Evolutionary conservation across 2,329 filamentous ascomycete genomes (phyloP), one percentile per base, ranked within the genome.

Genomic region (Aspergillus flavus): DNA sequence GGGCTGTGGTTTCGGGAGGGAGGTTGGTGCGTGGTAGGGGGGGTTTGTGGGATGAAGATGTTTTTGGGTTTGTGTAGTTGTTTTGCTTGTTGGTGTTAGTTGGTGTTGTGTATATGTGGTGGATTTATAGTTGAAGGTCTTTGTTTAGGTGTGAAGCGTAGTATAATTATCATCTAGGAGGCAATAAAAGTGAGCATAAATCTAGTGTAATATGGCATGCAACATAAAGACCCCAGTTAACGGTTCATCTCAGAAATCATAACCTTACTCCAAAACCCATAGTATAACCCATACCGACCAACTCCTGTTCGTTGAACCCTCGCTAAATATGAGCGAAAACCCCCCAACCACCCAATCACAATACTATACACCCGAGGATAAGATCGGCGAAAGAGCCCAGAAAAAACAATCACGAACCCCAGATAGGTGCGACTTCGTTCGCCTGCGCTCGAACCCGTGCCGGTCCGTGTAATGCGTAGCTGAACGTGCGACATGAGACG

Each of bases 401-500:
- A 28, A 39, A 14, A 53, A 48, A 32, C 11, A 9, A 50, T 32
- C 28, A 64, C 19, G 64, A 36, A 28, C 64, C 64, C 54, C 66
- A 68, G 53, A 66, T 43, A 26, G 63, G 65, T 32, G 63, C 54
- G 21, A 43, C 36, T 32, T 64, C 55, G 21, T 65, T 66, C 7
- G 61, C 55, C 39, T 70, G 60, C n/a, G 61, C 61, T 58, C 58
- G 60, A 57, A 53, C 50, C 54, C 68, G 66, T 21, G 69, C 70
- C 55, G 72, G 59, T 2, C 71, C 68, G 65, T 79, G 72, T 52
- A 79, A 61, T 19, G 69, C 61, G 68, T 88, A 85, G 64, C 83
- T 87, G 69, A 88, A 88, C 0, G 86, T 86, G 26, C 81, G 79
- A 68, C 82, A 83, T 28, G 77, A 71, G 46, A 84, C 82, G 57